Conservation (phyloP, 2,329 filamentous ascomycete species). For the Fusarium nurragi region DNA sequence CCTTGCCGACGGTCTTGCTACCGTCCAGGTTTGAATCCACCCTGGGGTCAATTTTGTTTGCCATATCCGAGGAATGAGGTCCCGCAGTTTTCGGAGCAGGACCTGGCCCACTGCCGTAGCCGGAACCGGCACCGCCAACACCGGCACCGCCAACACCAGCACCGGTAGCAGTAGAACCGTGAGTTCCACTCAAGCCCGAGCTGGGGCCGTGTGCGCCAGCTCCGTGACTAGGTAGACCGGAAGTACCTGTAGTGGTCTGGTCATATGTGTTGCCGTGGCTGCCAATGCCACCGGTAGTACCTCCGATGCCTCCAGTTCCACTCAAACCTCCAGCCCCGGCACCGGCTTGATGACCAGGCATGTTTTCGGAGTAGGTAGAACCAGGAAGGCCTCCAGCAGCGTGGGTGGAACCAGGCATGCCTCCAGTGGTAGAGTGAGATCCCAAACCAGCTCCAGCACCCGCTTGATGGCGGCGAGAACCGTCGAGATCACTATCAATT, state of each 20-base stretch:
- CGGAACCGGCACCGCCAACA: slow-evolving; percentile 30
- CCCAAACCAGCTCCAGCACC: neutral
- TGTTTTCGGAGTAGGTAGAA: neutral
- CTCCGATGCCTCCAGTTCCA: neutral
- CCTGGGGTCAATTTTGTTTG: slow-evolving; percentile 63
- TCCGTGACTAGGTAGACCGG: slow-evolving; percentile 22
- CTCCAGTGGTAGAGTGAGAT: neutral
- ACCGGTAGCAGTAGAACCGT: neutral
- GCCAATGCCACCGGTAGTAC: neutral
- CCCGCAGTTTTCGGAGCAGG: slow-evolving; percentile 51
- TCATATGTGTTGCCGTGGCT: slow-evolving; percentile 14
- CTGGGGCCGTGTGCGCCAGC: slow-evolving; percentile 26
- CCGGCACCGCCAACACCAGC: slow-evolving; percentile 8
- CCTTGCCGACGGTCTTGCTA: slow-evolving; percentile 57
- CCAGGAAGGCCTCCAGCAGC: neutral
- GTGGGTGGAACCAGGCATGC: neutral
- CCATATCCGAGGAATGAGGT: slow-evolving; percentile 57
- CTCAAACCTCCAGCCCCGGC: neutral
- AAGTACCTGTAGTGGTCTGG: slow-evolving; percentile 26
- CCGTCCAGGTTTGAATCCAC: slow-evolving; percentile 63
- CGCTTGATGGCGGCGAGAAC: slow-evolving; percentile 38
- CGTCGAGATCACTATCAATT: slow-evolving; percentile 63
- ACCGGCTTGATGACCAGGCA: neutral
- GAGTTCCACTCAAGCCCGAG: slow-evolving; percentile 3
- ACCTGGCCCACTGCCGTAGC: slow-evolving; percentile 49